Evolutionary conservation across 345 rosid species (phyloP), one percentile per base, ranked within the genome.

Genomic region (Noccaea bulbosa): DNA sequence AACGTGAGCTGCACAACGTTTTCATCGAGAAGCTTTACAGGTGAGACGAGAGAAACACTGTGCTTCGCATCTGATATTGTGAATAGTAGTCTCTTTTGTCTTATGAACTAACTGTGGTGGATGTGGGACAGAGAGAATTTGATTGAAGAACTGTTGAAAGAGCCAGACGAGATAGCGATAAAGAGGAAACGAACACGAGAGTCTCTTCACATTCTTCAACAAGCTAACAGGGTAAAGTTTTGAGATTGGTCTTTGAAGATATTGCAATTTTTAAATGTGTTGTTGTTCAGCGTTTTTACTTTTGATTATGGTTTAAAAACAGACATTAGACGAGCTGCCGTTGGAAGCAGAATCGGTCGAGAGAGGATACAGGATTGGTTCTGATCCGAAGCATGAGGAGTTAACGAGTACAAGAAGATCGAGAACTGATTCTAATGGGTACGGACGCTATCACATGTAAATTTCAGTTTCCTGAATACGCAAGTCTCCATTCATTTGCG

Each of bases 131-230:
- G 98, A 57, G 98, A 93, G 67, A 86, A 88, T 72, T 78, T 91
- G 72, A 89, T 93, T 70, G 98, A 93, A 77, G 97, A 93, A 83
- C 83, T 93, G 87, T 77, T 91, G 79, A 97, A 86, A 84, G 98
- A 93, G 77, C 94, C 97, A 7, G 94, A 82, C 20, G 98, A 91
- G 81, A 71, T 93, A 50, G 94, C 96, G 3, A 32, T 52, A 43
- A 91, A 84, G 81, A 86, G 98, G 78, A 91, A 91, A 75, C 94
- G 81, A 16, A 86, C 96, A 20, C 78, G 90, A 47, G 96, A 91
- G 70, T 82, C 86, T 46, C 92, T 93, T 41, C 75, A 82, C 50
- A 87, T 86, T 52, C 93, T 93, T 51, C 94, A 88, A 56, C 97
- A 89, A 60, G 97, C 98, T 55, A 85, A 84, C 64, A 77, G 86